Evolutionary conservation across 108 stramenopile species (phyloP), one percentile per base, ranked within the genome.

Genomic region (Cyclotella choctawhatcheeana): DNA sequence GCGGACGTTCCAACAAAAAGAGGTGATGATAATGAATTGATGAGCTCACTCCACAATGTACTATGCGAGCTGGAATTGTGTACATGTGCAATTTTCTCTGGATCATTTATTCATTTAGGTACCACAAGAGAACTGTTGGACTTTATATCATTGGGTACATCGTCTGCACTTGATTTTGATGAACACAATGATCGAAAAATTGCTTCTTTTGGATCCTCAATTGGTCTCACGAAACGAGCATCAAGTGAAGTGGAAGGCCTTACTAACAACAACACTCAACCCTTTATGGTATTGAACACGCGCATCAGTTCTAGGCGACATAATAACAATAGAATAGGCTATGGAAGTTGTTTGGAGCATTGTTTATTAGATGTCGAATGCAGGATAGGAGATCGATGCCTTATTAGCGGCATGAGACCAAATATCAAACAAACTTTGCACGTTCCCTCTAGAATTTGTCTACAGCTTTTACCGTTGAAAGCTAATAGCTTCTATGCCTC

Each of bases 81-180:
- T 34, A 82, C 84, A 6, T 63, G 80, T n/a, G 56, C 73, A 1
- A 69, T 88, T 26, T 83, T 80, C 3, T 51, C 70, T 16, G 92
- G 92, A 17, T 50, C 54, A 10, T 93, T 93, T 54, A 35, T 86
- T 30, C 92, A 93, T 76, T 62, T 93, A 31, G 92, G 92, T 14
- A 93, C 92, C 16, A 90, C 85, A 4, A 34, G 67, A 29, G 92
- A 93, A 77, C 75, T 93, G 16, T 25, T 88, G 18, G 83, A 90
- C 47, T 91, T 89, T 51, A 32, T 87, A 16, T 73, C 80, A 8
- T 33, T 50, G 2, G 81, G 84, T 33, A 53, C 75, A 0, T n/a
- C n/a, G n/a, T n/a, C n/a, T n/a, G n/a, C n/a, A n/a, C n/a, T n/a
- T n/a, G n/a, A n/a, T n/a, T n/a, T n/a, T n/a, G n/a, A n/a, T 45